Base-by-base conservation (phyloP, 2,329 filamentous ascomycete species). In the Parasarocladium wereldwijsianum region DNA sequence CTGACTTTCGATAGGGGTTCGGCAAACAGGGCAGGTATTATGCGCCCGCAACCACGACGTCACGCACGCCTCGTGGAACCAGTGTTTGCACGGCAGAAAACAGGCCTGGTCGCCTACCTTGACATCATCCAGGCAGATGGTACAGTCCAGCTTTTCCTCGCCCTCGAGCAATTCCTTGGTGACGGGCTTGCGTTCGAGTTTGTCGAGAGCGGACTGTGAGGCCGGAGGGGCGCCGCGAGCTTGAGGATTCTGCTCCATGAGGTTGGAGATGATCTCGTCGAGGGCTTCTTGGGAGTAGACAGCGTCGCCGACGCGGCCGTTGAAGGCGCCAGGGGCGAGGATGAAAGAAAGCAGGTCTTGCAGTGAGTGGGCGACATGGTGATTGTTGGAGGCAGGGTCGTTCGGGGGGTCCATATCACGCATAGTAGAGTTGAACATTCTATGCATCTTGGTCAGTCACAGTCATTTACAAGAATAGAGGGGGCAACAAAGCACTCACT, bases 41-140 rank as follows among this genome's bases (percentile, higher is more conserved):
- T 94, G 86, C 52, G 93, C 81, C 43, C 69, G 71, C 30, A 96
- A 57, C 87, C 87, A 96, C 29, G 80, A 63, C 15, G 73, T 66
- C 19, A 90, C 80, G 43, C 87, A 96, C 16, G 70, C 61, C 34
- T 76, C 76, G 45, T 94, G 87, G 50, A 93, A 96, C 83, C 84
- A 93, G 47, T 98, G 90, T 35, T 73, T 78, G 55, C 90, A 98
- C 0, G 85, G 85, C 29, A 98, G 55, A 26, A 76, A 66, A 0
- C 80, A 70, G 5, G 87, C 82, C 46, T 81, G 73, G 17, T 81
- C 74, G 8, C 74, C 79, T 20, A 80, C 46, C 16, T 70, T 64
- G 37, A 92, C 76, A 17, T 81, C 70, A 32, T 94, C 85, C 60
- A 96, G 93, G 54, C 90, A 98, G 34, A 98, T 93, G 20, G 82